phyloP scores from a whole-genome alignment of 768 basidiomycete species.

The Cystofilobasidium bisporidii region DNA sequence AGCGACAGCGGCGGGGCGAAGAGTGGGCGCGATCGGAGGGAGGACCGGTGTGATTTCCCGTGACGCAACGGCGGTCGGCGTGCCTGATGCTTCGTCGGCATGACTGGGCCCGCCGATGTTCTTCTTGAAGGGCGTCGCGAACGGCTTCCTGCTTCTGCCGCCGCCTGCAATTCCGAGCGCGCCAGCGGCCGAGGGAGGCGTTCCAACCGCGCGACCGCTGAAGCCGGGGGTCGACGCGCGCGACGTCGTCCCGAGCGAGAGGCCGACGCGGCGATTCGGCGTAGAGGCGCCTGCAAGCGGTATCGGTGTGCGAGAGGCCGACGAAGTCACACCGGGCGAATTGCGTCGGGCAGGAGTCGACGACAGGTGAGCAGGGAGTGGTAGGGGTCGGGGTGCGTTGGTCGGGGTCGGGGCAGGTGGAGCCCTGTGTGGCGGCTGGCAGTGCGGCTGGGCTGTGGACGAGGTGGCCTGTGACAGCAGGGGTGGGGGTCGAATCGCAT shows the following conservation, averaged over 20 bases:
- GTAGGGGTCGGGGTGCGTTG: neutral
- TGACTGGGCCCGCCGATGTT: neutral
- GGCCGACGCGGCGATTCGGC: neutral
- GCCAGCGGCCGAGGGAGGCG: neutral
- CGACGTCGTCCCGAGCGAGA: neutral
- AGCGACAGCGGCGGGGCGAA: neutral
- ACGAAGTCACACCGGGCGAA: neutral
- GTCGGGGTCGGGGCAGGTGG: neutral
- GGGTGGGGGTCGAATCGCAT: neutral
- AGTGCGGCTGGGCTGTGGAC: no score
- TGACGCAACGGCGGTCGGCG: no score
- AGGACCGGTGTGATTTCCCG: neutral
- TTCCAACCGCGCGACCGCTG: neutral
- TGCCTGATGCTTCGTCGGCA: neutral
- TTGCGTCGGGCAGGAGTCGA: neutral
- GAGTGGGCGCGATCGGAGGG: no score
- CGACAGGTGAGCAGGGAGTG: neutral
- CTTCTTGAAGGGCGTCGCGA: slow-evolving; percentile 1
- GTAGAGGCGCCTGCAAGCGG: neutral
- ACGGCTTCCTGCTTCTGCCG: neutral
- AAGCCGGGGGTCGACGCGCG: neutral
- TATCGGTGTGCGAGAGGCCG: neutral
- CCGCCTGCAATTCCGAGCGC: neutral
- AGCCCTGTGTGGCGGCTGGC: neutral
- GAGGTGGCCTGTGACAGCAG: neutral